Percentiles rank a stretch among this genome's conserved stretches.
phyloP scores from a whole-genome alignment of 2,329 filamentous ascomycete genomes.

The Fusarium torulosum region DNA sequence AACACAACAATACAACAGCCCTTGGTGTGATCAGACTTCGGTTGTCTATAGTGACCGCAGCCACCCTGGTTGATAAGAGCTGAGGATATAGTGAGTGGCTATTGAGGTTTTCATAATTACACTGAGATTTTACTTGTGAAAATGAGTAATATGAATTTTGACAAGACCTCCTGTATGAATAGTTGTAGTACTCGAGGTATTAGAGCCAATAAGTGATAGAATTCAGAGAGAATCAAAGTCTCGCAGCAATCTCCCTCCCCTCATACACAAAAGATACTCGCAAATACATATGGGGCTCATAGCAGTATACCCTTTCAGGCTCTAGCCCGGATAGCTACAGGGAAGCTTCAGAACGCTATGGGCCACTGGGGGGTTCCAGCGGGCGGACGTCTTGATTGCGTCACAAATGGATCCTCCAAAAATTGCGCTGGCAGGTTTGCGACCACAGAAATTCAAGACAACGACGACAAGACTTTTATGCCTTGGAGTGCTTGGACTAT shows the following conservation, averaged over 20 bases:
- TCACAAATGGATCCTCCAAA: slow-evolving; percentile 38
- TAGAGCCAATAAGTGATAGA: too few relatives aligned
- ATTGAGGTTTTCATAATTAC: neutral
- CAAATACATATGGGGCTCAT: slow-evolving; percentile 3
- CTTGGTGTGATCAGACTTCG: slow-evolving; percentile 10
- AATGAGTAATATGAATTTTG: too few relatives aligned
- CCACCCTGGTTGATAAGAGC: neutral
- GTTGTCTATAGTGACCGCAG: neutral
- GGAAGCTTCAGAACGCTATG: slow-evolving; percentile 37
- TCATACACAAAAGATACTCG: slow-evolving; percentile 7
- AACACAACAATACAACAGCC: neutral
- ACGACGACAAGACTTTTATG: neutral
- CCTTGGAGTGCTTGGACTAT: too few relatives aligned
- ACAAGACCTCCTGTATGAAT: too few relatives aligned
- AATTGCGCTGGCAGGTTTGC: slow-evolving; percentile 23
- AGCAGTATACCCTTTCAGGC: slow-evolving; percentile 18
- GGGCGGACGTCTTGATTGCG: slow-evolving; percentile 33
- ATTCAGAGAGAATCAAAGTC: neutral
- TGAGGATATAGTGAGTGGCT: neutral
- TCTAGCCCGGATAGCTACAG: slow-evolving; percentile 32
- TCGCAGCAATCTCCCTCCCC: slow-evolving; percentile 15
- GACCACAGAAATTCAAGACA: slow-evolving; percentile 26
- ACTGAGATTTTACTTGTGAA: neutral
- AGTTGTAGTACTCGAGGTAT: too few relatives aligned
- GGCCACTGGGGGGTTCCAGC: slow-evolving; percentile 32